A percentile compares a stretch with the other conserved stretches of the same genome.
phyloP scores from a whole-genome alignment of 1,139 yeast species.

The Protomyces inouyei region DNA sequence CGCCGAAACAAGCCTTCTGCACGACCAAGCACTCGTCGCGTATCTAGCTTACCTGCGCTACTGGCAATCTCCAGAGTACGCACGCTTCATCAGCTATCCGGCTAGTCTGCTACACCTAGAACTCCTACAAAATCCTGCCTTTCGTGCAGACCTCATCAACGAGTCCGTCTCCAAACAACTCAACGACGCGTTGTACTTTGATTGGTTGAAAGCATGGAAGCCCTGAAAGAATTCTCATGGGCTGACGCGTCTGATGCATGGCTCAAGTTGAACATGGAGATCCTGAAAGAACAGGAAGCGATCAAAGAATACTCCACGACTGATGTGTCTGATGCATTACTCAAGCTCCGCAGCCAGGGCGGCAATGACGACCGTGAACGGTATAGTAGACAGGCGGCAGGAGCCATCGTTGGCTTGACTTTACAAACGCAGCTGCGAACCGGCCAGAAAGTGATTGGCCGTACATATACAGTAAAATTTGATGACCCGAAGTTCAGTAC shows the following conservation, averaged over 20 bases:
- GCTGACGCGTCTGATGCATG: conserved; percentile 17
- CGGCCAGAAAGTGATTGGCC: conserved; percentile 2
- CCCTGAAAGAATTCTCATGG: background rate
- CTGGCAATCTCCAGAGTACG: conserved; percentile 57
- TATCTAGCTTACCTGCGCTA: conserved; percentile 66
- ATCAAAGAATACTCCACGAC: background rate
- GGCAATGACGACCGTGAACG: no score
- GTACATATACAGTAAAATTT: conserved; percentile 13
- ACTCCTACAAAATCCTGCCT: conserved; percentile 45
- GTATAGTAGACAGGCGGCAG: background rate
- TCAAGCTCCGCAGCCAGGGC: background rate
- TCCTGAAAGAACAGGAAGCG: background rate
- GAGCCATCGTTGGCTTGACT: background rate
- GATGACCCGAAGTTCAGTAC: background rate
- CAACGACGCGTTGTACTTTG: background rate
- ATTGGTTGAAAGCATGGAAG: background rate
- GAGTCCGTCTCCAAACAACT: background rate
- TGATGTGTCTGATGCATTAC: conserved; percentile 17
- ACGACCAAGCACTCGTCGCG: conserved; percentile 56
- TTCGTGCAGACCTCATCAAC: conserved; percentile 41
- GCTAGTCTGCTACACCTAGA: conserved; percentile 65
- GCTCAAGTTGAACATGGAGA: background rate
- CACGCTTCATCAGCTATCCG: conserved; percentile 59
- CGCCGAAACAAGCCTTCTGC: conserved; percentile 67
- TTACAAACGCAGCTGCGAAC: background rate